These are phyloP conservation scores for Phaeosphaeriaceae sp. DNA, from an alignment of 2,329 filamentous ascomycete genomes.

Conservation along the genomic window DNA sequence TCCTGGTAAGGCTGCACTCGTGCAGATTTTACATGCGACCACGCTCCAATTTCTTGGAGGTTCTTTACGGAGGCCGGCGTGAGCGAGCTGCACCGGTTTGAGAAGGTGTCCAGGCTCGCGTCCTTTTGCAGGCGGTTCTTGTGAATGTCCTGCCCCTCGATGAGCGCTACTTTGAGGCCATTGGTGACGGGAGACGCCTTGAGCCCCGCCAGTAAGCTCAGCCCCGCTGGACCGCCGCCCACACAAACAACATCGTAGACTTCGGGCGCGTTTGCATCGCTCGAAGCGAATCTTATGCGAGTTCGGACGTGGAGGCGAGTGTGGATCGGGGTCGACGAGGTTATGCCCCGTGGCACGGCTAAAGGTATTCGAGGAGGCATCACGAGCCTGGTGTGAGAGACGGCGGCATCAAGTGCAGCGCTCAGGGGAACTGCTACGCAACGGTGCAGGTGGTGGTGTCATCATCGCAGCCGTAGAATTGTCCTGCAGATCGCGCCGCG, in stretches of 20 bases:
- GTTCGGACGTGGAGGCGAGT: constrained; percentile 23
- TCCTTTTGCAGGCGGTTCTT: constrained; percentile 71
- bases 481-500: constrained; percentile 4
- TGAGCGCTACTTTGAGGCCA: constrained; percentile 80
- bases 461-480: constrained; percentile 29
- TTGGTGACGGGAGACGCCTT: constrained; percentile 74
- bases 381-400: constrained; percentile 22
- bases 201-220: constrained; percentile 65
- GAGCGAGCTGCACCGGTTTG: constrained; percentile 94
- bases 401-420: constrained; percentile 26
- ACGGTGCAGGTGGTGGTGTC: constrained; percentile 30
- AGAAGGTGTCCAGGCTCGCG: constrained; percentile 72
- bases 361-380: constrained; percentile 43
- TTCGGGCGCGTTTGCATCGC: constrained; percentile 59
- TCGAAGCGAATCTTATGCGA: constrained; percentile 41
- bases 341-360: constrained; percentile 22
- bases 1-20: constrained; percentile 88
- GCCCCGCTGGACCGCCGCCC: constrained; percentile 85
- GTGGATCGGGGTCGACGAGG: constrained; percentile 16
- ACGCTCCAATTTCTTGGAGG: constrained; percentile 82
- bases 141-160: constrained; percentile 86
- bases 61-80: constrained; percentile 88
- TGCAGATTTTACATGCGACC: constrained; percentile 74
- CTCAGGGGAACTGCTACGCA: constrained; percentile 13
- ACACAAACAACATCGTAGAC: constrained; percentile 95